A percentile compares a stretch with the other conserved stretches of the same genome.
Evolutionary conservation across 2,329 filamentous ascomycete species (phyloP).

Genomic region (Fusarium oxysporum): DNA sequence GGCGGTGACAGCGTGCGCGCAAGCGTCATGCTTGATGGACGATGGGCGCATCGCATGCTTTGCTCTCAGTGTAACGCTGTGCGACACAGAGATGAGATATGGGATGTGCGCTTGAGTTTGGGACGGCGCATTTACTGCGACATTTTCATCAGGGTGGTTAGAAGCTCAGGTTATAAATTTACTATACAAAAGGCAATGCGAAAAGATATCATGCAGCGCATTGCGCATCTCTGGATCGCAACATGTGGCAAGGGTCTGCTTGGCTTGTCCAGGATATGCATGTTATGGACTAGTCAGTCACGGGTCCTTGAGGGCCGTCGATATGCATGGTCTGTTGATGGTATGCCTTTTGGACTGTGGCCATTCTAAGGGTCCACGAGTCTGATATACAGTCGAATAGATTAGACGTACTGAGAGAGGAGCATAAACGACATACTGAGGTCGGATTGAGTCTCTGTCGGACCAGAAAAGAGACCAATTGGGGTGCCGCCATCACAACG

Average conservation of each 20-base stretch:
- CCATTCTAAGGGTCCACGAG: conserved; percentile 35
- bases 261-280: conserved; percentile 34
- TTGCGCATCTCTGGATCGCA: conserved; percentile 40
- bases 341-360: conserved; percentile 30
- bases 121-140: conserved; percentile 12
- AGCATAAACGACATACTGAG: conserved; percentile 4
- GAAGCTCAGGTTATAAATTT: not conserved
- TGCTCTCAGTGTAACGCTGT: conserved; percentile 37
- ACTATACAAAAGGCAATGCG: not conserved
- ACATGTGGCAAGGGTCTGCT: conserved; percentile 40
- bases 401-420: conserved; percentile 9
- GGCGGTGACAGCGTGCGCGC: conserved; percentile 46
- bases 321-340: conserved; percentile 39
- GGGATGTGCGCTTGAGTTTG: conserved; percentile 29
- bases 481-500: conserved; percentile 10
- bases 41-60: conserved; percentile 45
- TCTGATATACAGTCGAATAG: conserved; percentile 3
- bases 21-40: conserved; percentile 47
- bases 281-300: conserved; percentile 35
- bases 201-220: conserved; percentile 19
- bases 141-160: not conserved
- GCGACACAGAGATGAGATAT: conserved; percentile 15
- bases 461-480: conserved; percentile 7
- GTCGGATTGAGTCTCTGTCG: conserved; percentile 3
- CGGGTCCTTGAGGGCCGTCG: conserved; percentile 23